Evolutionary conservation across 169 alveolate species (phyloP).

Genomic region (Plasmodium inui): DNA sequence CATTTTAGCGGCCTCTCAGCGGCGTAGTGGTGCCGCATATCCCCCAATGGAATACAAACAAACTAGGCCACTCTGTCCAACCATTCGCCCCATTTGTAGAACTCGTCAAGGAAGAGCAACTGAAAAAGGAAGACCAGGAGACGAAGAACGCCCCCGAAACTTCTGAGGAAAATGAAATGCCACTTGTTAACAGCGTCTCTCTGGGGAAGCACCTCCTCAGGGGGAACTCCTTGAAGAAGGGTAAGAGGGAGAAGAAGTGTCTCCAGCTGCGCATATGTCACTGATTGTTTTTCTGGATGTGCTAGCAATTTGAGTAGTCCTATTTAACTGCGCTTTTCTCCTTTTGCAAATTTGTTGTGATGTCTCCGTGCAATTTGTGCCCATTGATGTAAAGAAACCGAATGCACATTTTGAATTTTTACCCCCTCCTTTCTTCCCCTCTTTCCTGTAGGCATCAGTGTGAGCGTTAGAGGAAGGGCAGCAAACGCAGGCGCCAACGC

Average conservation of each 20-base stretch:
- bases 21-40: background rate
- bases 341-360: background rate
- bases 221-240: slow-evolving; percentile 50
- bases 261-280: background rate
- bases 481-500: slow-evolving; percentile 25
- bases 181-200: slow-evolving; percentile 45
- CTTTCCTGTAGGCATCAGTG: slow-evolving; percentile 27
- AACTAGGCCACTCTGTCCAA: background rate
- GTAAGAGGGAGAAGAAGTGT: background rate
- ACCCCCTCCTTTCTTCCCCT: background rate
- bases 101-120: slow-evolving; percentile 9
- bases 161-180: slow-evolving; percentile 49
- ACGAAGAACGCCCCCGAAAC: slow-evolving; percentile 24
- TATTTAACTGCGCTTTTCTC: background rate
- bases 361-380: too few species aligned
- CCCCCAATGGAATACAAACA: background rate
- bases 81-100: background rate
- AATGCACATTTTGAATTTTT: background rate
- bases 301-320: background rate
- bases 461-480: slow-evolving; percentile 71
- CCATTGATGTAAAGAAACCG: background rate
- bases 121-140: slow-evolving; percentile 36
- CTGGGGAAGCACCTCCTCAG: slow-evolving; percentile 65
- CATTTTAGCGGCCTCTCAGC: background rate
- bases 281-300: background rate